Evolutionary conservation across 2,329 filamentous ascomycete species (phyloP).

Genomic region (Botrytis fragariae): DNA sequence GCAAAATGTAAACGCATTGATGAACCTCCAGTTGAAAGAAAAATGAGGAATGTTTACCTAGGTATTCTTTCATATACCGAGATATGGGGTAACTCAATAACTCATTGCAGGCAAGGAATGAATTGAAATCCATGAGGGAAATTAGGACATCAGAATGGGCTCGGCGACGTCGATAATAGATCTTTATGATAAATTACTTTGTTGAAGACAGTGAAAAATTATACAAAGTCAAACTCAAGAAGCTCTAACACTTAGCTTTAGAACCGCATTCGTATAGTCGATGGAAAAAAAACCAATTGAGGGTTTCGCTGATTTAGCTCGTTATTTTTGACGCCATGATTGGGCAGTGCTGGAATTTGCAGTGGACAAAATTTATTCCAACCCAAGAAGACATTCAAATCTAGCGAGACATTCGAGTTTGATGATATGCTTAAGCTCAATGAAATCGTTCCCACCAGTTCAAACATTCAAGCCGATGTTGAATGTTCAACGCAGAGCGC

Average conservation of each 20-base stretch:
- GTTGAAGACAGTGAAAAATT: neutral
- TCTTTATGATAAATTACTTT: neutral
- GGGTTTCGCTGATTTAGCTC: neutral
- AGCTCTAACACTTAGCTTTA: neutral
- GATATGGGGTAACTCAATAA: neutral
- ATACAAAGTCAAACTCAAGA: no score
- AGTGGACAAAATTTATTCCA: neutral
- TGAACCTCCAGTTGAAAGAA: neutral
- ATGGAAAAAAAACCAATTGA: neutral
- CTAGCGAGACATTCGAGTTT: neutral
- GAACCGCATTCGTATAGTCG: neutral
- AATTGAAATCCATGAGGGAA: neutral
- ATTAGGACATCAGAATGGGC: neutral
- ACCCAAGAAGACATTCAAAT: neutral
- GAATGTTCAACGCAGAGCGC: neutral
- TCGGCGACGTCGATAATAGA: neutral
- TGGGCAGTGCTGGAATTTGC: neutral
- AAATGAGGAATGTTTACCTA: neutral
- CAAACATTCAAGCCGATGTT: neutral
- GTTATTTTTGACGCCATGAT: neutral
- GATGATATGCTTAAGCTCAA: neutral
- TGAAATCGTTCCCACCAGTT: neutral
- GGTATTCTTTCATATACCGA: no score
- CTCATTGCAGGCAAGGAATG: neutral
- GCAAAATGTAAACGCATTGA: constrained; percentile 9